phyloP scores from a whole-genome alignment of 2,329 filamentous ascomycete species.

The Hypoxylon sp. region DNA sequence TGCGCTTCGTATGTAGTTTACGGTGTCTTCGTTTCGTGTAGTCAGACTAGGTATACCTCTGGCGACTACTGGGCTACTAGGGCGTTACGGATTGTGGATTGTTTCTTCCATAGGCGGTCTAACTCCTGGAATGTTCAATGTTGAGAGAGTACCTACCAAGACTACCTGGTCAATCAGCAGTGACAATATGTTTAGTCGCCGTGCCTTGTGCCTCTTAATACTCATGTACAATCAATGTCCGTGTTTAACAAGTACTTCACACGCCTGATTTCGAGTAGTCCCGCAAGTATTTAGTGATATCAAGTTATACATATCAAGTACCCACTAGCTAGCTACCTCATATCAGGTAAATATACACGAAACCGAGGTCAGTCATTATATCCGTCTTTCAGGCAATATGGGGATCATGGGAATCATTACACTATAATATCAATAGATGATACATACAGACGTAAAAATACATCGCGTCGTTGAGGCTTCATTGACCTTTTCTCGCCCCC shows the following conservation, averaged over 20 bases:
- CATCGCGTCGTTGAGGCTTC: conserved; percentile 28
- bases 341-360: conserved; percentile 9
- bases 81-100: conserved; percentile 7
- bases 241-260: not conserved
- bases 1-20: not conserved
- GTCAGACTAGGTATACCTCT: not conserved
- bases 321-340: too few species aligned
- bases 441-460: conserved; percentile 23
- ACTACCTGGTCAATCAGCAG: not conserved
- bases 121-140: conserved; percentile 3
- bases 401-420: conserved; percentile 21
- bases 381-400: conserved; percentile 1
- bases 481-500: not conserved
- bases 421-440: conserved; percentile 4
- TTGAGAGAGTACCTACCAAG: not conserved
- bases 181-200: not conserved
- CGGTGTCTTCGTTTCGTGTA: conserved; percentile 9
- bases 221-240: not conserved
- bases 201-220: not conserved
- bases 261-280: not conserved
- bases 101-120: not conserved
- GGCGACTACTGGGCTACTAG: not conserved
- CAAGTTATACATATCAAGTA: not conserved
- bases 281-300: not conserved
- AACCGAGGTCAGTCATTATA: conserved; percentile 29